Evolutionary conservation across 805 yeast species (phyloP).

Genomic region (Candida andamanensis): DNA sequence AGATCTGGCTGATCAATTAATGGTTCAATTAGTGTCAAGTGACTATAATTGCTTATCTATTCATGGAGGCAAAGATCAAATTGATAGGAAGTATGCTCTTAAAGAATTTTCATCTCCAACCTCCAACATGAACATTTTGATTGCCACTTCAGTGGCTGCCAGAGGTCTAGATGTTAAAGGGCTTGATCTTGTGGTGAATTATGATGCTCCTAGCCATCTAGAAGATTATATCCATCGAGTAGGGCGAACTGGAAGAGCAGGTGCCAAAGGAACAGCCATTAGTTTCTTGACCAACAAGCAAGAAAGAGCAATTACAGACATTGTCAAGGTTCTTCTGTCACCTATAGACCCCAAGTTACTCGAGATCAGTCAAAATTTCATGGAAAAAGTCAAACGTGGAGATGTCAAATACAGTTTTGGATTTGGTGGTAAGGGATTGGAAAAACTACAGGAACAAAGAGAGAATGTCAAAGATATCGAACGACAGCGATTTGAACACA

Average conservation of each 20-base stretch:
- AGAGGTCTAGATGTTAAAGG: constrained; percentile 93
- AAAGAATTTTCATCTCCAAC: constrained; percentile 52
- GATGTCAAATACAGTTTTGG: constrained; percentile 65
- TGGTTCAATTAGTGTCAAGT: constrained; percentile 45
- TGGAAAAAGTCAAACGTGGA: constrained; percentile 60
- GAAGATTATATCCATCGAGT: constrained; percentile 96
- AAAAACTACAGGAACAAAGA: constrained; percentile 25
- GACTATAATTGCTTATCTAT: constrained; percentile 62
- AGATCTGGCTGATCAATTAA: constrained; percentile 71
- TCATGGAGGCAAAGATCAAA: constrained; percentile 91
- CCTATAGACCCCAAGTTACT: constrained; percentile 51
- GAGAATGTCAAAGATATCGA: constrained; percentile 41
- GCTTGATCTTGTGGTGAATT: constrained; percentile 70
- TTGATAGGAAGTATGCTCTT: constrained; percentile 73
- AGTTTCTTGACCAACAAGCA: constrained; percentile 65
- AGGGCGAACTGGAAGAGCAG: constrained; percentile 95
- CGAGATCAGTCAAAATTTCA: constrained; percentile 50
- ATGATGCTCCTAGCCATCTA: constrained; percentile 72
- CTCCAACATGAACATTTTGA: constrained; percentile 57
- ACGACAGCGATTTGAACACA: constrained; percentile 40
- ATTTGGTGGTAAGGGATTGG: constrained; percentile 78
- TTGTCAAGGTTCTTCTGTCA: constrained; percentile 54
- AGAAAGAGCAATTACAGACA: constrained; percentile 59
- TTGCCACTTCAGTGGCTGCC: constrained; percentile 94
- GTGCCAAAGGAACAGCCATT: constrained; percentile 53